These are phyloP conservation scores for Adansonia digitata DNA, from an alignment of 345 rosid genomes.

Conservation along the genomic window DNA sequence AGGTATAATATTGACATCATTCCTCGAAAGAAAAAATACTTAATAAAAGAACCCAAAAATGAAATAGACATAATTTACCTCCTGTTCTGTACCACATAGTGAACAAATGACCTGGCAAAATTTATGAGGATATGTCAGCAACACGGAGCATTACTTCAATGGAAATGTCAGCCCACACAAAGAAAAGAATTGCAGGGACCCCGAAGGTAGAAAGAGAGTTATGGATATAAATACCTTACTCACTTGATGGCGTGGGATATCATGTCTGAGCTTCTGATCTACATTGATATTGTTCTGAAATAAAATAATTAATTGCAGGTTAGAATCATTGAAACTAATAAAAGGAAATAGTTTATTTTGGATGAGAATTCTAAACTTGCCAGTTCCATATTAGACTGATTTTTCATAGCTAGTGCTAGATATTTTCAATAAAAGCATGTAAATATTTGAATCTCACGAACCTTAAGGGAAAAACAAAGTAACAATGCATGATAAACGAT, in stretches of 20 bases:
- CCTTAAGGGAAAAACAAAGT: not conserved
- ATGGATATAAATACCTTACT: slow-evolving; percentile 35
- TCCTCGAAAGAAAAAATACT: not conserved
- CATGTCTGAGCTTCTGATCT: slow-evolving; percentile 63
- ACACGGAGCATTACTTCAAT: not conserved
- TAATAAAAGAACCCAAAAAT: not conserved
- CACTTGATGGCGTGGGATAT: slow-evolving; percentile 72
- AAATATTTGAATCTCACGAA: not conserved
- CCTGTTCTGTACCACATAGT: slow-evolving; percentile 83
- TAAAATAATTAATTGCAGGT: not conserved
- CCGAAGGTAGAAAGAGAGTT: not conserved
- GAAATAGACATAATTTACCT: slow-evolving; percentile 40
- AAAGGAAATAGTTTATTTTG: not conserved
- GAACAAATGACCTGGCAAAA: slow-evolving; percentile 59
- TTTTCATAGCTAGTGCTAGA: not conserved
- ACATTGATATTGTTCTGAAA: slow-evolving; percentile 59
- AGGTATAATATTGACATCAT: not conserved
- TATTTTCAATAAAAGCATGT: not conserved
- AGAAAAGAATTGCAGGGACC: not conserved
- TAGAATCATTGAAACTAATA: not conserved
- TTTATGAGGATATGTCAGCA: slow-evolving; percentile 9
- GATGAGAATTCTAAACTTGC: not conserved
- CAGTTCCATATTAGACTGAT: not conserved
- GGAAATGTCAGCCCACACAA: not conserved
- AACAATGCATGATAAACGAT: not conserved